Evolutionary conservation across 768 basidiomycete species (phyloP).

Genomic region (Kwoniella sp.): DNA sequence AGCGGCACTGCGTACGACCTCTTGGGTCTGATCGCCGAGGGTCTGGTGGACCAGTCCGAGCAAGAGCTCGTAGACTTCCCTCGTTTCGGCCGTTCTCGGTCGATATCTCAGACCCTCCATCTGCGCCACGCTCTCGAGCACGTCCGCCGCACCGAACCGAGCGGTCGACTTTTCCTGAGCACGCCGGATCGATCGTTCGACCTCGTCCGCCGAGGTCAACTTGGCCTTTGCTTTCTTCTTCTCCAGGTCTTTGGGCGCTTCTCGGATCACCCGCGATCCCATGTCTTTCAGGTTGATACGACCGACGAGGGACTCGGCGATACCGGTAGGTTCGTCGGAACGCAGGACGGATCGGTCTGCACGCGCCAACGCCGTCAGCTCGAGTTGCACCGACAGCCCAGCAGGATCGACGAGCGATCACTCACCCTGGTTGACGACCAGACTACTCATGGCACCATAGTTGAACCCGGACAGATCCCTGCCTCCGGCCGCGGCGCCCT

Average conservation of each 20-base stretch:
- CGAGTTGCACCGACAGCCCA: neutral
- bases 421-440: slow-evolving; percentile 78
- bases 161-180: slow-evolving; percentile 58
- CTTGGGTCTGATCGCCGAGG: slow-evolving; percentile 92
- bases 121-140: slow-evolving; percentile 88
- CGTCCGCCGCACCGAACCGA: slow-evolving; percentile 67
- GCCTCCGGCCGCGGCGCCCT: slow-evolving; percentile 51
- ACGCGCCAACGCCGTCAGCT: neutral
- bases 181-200: slow-evolving; percentile 52
- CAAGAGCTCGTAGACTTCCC: slow-evolving; percentile 90
- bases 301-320: slow-evolving; percentile 85
- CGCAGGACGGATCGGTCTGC: slow-evolving; percentile 56
- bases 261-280: slow-evolving; percentile 82
- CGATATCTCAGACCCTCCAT: slow-evolving; percentile 89
- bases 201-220: slow-evolving; percentile 42
- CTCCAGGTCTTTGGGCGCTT: slow-evolving; percentile 78
- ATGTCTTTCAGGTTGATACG: slow-evolving; percentile 84
- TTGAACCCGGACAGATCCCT: slow-evolving; percentile 87
- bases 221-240: slow-evolving; percentile 86
- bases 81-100: slow-evolving; percentile 87
- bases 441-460: slow-evolving; percentile 89
- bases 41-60: slow-evolving; percentile 72
- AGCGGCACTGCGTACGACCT: slow-evolving; percentile 91
- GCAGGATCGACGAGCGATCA: slow-evolving; percentile 1
- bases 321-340: slow-evolving; percentile 95